phyloP scores from a whole-genome alignment of 202 grass and related monocot species.

The Panicum virgatum region DNA sequence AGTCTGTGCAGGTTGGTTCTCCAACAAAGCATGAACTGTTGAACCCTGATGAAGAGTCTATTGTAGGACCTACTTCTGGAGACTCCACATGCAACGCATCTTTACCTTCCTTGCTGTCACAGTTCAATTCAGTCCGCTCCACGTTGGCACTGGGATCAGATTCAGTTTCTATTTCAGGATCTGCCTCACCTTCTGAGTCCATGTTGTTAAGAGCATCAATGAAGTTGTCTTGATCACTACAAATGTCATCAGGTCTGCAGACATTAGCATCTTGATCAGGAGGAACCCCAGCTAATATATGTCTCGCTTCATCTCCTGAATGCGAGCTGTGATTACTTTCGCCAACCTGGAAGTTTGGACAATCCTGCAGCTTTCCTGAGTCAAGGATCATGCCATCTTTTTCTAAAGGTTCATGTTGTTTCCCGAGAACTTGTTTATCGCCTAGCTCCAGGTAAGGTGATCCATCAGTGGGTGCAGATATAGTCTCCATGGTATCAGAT shows the following conservation, averaged over 20 bases:
- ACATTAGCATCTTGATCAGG: conserved; percentile 35
- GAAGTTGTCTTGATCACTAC: conserved; percentile 77
- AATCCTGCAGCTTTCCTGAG: conserved; percentile 45
- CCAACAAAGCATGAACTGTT: conserved; percentile 32
- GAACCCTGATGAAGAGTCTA: conserved; percentile 32
- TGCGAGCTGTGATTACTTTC: conserved; percentile 22
- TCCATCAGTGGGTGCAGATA: conserved; percentile 38
- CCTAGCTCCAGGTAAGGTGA: conserved; percentile 31
- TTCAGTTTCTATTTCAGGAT: conserved; percentile 51
- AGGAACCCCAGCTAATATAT: conserved; percentile 1
- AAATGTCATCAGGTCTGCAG: conserved; percentile 56
- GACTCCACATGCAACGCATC: conserved; percentile 14
- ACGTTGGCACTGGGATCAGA: conserved; percentile 25
- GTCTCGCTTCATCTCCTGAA: conserved; percentile 21
- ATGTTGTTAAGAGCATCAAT: conserved; percentile 69
- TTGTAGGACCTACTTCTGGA: conserved; percentile 38
- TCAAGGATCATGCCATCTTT: conserved; percentile 46
- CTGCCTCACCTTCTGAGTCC: conserved; percentile 49
- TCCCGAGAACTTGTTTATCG: conserved; percentile 30
- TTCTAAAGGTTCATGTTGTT: conserved; percentile 40
- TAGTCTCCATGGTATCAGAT: conserved; percentile 33
- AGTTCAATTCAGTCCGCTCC: conserved; percentile 39
- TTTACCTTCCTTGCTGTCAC: conserved; percentile 40
- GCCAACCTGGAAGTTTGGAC: conserved; percentile 12
- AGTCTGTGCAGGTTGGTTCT: conserved; percentile 32